A percentile compares a stretch with the other conserved stretches of the same genome.
These are phyloP conservation scores for Thecaphora frezii DNA, from an alignment of 1,284 basidiomycete species.

Conservation along the genomic window DNA sequence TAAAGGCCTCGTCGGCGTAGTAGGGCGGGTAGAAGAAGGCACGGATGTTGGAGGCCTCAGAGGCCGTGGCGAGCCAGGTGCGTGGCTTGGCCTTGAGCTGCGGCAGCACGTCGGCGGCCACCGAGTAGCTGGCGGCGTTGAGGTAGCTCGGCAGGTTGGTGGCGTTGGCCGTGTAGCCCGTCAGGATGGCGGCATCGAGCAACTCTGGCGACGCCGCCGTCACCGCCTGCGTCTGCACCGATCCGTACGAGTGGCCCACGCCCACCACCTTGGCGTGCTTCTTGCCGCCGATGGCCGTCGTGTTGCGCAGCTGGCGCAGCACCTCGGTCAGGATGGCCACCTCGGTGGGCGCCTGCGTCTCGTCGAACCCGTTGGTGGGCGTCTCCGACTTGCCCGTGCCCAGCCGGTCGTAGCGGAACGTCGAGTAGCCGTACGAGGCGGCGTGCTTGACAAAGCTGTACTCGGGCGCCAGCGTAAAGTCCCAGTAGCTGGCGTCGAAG, in stretches of 20 bases:
- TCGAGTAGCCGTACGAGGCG: conserved; percentile 32
- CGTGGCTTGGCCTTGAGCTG: conserved; percentile 17
- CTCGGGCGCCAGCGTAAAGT: conserved; percentile 12
- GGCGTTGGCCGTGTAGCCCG: conserved; percentile 54
- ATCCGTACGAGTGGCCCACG: conserved; percentile 32
- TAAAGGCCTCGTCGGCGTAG: conserved; percentile 53
- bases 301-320: conserved; percentile 42
- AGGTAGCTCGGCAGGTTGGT: conserved; percentile 40
- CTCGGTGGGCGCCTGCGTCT: conserved; percentile 58
- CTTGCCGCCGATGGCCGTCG: conserved; percentile 21
- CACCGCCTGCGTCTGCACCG: conserved; percentile 47
- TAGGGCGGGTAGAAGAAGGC: conserved; percentile 61
- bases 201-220: conserved; percentile 40
- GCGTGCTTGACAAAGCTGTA: conserved; percentile 38
- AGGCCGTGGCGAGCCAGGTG: conserved; percentile 46
- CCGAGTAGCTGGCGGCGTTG: conserved; percentile 48
- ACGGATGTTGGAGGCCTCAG: conserved; percentile 54
- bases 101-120: conserved; percentile 49
- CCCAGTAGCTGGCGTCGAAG: conserved; percentile 39
- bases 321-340: conserved; percentile 57
- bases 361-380: conserved; percentile 49
- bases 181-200: conserved; percentile 57
- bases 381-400: conserved; percentile 55
- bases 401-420: conserved; percentile 59
- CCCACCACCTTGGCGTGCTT: conserved; percentile 37